phyloP scores from a whole-genome alignment of 306 rosid genomes.

The Corylus americana region DNA sequence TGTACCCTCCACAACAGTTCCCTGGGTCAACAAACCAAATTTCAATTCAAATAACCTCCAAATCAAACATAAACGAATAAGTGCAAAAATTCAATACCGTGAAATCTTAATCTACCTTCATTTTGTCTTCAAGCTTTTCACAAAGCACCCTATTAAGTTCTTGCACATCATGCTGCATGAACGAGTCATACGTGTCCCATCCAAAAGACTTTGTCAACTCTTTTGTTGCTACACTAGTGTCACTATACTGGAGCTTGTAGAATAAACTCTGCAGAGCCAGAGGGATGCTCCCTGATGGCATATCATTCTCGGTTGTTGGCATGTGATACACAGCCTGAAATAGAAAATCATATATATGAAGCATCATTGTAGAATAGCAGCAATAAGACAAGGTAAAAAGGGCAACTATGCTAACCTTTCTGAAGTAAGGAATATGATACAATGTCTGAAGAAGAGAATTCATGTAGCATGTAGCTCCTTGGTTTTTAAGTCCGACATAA shows the following conservation, averaged over 20 bases:
- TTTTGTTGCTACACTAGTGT: conserved; percentile 84
- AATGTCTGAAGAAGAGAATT: conserved; percentile 94
- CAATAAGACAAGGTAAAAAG: neutral
- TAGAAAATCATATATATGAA: conserved; percentile 20
- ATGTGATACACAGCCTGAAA: conserved; percentile 90
- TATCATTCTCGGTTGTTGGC: conserved; percentile 94
- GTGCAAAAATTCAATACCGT: conserved; percentile 16
- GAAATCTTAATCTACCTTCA: conserved; percentile 67
- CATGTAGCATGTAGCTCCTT: conserved; percentile 98
- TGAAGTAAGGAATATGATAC: conserved; percentile 88
- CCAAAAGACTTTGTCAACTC: conserved; percentile 96
- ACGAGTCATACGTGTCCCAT: conserved; percentile 93
- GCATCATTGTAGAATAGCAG: neutral
- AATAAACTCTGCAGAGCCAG: conserved; percentile 91
- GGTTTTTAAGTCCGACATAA: conserved; percentile 90
- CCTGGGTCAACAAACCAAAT: conserved; percentile 44
- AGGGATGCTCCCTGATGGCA: conserved; percentile 96
- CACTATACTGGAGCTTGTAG: conserved; percentile 86
- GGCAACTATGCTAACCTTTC: conserved; percentile 62
- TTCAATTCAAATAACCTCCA: neutral
- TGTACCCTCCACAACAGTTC: conserved; percentile 98
- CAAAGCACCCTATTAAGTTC: conserved; percentile 92
- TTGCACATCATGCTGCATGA: conserved; percentile 98
- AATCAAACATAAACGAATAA: conserved; percentile 21
- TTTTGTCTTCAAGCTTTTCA: conserved; percentile 94